Conservation (phyloP, 371 early-diverging fungal species). For the Rhizopus microsporus region DNA sequence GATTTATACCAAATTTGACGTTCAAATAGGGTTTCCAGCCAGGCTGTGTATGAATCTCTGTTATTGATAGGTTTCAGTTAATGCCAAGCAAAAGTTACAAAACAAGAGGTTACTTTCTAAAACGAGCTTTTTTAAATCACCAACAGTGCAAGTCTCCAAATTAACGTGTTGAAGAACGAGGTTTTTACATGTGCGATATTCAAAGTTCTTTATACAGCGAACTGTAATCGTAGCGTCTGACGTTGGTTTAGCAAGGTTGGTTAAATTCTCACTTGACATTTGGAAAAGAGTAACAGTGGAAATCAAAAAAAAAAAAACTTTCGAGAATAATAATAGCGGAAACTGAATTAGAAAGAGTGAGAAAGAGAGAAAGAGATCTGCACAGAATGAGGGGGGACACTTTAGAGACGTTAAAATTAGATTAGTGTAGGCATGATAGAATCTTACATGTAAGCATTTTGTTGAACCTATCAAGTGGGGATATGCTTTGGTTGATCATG, state of each 20-base stretch:
- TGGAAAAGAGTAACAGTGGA: too few species aligned
- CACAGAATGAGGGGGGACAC: too few species aligned
- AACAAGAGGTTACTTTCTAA: slow-evolving; percentile 56
- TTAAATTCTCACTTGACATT: slow-evolving; percentile 35
- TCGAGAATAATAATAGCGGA: too few species aligned
- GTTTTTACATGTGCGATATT: slow-evolving; percentile 86
- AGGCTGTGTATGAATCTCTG: slow-evolving; percentile 63
- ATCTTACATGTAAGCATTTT: too few species aligned
- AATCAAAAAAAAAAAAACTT: too few species aligned
- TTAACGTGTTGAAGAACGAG: slow-evolving; percentile 76
- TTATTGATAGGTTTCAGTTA: not conserved
- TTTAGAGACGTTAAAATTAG: too few species aligned
- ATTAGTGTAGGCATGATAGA: too few species aligned
- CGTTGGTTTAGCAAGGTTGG: slow-evolving; percentile 56
- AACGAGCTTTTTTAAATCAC: slow-evolving; percentile 66
- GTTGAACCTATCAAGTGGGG: too few species aligned
- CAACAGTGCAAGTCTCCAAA: slow-evolving; percentile 67
- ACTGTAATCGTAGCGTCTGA: slow-evolving; percentile 76
- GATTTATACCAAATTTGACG: slow-evolving; percentile 58
- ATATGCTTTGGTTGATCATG: too few species aligned
- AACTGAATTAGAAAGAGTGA: too few species aligned
- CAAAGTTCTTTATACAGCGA: slow-evolving; percentile 87
- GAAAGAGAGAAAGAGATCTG: too few species aligned
- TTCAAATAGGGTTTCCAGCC: slow-evolving; percentile 77
- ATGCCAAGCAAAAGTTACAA: too few species aligned